Percentiles rank a stretch among this genome's conserved stretches.
These are phyloP conservation scores for Blastomyces emzantsi DNA, from an alignment of 2,329 filamentous ascomycete species.

Conservation along the genomic window DNA sequence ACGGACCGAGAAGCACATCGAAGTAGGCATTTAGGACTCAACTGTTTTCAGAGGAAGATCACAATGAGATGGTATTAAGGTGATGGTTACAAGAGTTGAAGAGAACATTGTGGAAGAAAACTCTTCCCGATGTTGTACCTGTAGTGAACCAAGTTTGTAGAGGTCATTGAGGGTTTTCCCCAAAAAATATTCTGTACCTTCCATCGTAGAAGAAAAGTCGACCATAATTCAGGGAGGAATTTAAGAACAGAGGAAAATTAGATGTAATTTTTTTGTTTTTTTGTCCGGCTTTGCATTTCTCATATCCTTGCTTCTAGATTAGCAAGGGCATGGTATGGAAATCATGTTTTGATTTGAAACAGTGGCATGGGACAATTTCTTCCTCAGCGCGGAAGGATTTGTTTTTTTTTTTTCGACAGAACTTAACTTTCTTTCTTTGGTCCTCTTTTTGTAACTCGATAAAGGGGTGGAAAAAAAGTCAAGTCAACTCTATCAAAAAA, in stretches of 20 bases:
- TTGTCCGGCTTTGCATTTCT: background rate
- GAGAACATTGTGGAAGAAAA: no score
- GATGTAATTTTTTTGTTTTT: background rate
- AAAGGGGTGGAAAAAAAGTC: background rate
- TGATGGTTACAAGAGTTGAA: no score
- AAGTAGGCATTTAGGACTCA: background rate
- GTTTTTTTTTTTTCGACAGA: background rate
- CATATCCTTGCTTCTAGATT: background rate
- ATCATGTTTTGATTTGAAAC: background rate
- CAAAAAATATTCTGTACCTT: no score
- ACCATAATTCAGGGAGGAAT: background rate
- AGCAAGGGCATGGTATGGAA: background rate
- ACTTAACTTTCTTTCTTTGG: background rate
- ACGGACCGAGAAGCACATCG: background rate
- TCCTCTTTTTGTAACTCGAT: conserved; percentile 3
- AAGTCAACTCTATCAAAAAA: conserved; percentile 7
- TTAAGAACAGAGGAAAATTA: conserved; percentile 6
- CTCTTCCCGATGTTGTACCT: no score
- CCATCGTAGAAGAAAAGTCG: background rate
- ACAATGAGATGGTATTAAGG: no score
- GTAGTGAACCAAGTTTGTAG: no score
- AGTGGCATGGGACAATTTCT: background rate
- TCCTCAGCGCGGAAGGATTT: background rate
- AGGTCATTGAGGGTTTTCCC: no score
- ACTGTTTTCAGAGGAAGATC: no score